Evolutionary conservation across 306 rosid genomes (phyloP), one percentile per base, ranked within the genome.

Genomic region (Cicer cuneatum): DNA sequence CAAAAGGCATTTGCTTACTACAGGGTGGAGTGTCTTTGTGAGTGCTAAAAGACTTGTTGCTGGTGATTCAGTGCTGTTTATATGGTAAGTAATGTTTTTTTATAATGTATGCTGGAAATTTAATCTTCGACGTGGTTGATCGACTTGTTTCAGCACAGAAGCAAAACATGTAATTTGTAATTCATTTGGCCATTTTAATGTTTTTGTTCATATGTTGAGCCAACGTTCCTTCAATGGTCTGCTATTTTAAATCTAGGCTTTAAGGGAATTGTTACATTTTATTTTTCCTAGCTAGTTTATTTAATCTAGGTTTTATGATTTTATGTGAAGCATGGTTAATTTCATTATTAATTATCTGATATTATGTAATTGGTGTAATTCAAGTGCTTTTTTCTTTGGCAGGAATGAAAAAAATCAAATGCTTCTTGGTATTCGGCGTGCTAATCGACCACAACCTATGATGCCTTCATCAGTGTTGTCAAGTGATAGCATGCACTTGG

Each of bases 21-120:
- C 98, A 14, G 98, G 98, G 76, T 94, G 98, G 98, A 94, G 98
- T 81, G 98, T 94, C 75, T 94, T 94, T 78, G 97, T 94, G 54
- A 94, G 97, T 91, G 94, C 97, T 60, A 94, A 94, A 83, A 86
- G 96, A 80, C 95, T 94, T 61, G 92, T 91, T 82, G 97, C 98
- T 56, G 97, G 98, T 16, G 98, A 94, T 78, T 90, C 98, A 0
- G 98, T 94, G 70, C 90, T 94, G 64, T 94, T 91, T 80, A 91
- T 94, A 81, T 94, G 98, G 98, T 91, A 71, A 47, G 85, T 73
- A 64, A 29, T 29, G n/a, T 46, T 71, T 16, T 49, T 59, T 38
- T 15, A 2, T 71, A 24, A n/a, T 56, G 8, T 40, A 24, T 16
- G 45, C 21, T 66, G 62, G 70, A 60, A 76, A 45, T 66, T 43